Evolutionary conservation across 2,329 filamentous ascomycete species (phyloP), one percentile per base, ranked within the genome.

Genomic region (Byssochlamys sp.): DNA sequence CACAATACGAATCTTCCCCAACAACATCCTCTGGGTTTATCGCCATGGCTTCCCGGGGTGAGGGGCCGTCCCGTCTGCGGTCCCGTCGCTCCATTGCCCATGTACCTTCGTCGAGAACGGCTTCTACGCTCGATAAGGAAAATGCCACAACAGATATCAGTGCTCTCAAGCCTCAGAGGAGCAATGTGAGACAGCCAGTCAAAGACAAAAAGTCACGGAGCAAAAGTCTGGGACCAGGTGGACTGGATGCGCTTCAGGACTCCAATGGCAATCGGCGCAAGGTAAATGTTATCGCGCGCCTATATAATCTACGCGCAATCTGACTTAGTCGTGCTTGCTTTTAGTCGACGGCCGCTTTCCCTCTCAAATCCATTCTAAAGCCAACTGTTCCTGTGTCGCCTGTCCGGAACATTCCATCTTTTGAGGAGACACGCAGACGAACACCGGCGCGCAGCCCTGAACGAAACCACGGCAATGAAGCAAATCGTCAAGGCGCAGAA

Each of bases 181-280:
- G 55, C 12, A 66, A 61, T 24, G 55, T 62, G n/a, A 68, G 65
- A 54, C 27, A 61, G 82, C 81, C 65, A 9, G 69, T 63, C 31
- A 70, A 69, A 55, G 74, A 75, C 45, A 81, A 80, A 76, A 92
- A 91, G 75, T 89, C 87, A 58, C 86, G 94, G 63, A 96, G 92
- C 75, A 97, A 96, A 79, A 97, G 92, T 75, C 86, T 99, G 64
- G 94, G 94, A 2, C 92, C 94, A 14, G 94, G 92, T 54, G 91
- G 91, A 27, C 75, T 96, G 52, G 91, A 95, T 78, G 86, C 87
- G 58, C 80, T 95, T 57, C 91, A 88, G 71, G 82, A 87, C 67
- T 83, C 82, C 51, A 83, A 80, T 67, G 89, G 89, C 33, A 95
- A 95, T 71, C 80, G 89, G 66, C 84, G 89, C 72, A 88, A 90